Evolutionary conservation across 305 asterid species (phyloP).

Genomic region (Solanum chacoense): DNA sequence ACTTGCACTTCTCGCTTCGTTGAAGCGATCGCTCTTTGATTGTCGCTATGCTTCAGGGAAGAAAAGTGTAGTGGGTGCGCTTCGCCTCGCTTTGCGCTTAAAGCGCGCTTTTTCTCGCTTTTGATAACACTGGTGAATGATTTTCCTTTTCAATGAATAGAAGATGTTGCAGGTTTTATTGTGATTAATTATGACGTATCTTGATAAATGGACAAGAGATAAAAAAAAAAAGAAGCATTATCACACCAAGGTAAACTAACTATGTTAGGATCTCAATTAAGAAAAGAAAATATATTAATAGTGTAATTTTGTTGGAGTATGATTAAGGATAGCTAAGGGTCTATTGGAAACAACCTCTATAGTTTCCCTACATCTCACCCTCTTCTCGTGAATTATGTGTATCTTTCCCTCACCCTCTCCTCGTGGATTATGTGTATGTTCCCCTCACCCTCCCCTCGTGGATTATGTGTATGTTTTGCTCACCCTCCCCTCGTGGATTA

Average conservation of each 20-base stretch:
- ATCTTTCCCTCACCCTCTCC: neutral
- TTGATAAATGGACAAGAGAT: neutral
- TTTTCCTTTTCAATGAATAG: neutral
- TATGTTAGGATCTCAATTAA: neutral
- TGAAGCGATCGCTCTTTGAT: neutral
- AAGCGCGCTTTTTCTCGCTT: neutral
- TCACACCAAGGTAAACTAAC: neutral
- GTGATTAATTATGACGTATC: neutral
- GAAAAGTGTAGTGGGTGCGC: neutral
- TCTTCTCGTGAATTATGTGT: neutral
- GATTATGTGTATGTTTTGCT: neutral
- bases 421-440: no score
- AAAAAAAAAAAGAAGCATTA: neutral
- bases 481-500: neutral
- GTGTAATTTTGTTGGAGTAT: neutral
- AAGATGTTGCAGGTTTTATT: neutral
- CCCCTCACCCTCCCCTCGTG: neutral
- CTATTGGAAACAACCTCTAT: neutral
- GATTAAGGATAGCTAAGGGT: neutral
- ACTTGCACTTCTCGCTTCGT: neutral
- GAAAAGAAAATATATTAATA: neutral
- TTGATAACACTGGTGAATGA: neutral
- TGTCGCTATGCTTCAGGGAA: neutral
- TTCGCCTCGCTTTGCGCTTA: neutral
- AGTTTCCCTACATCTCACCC: neutral